These are phyloP conservation scores for Orbilia oligospora DNA, from an alignment of 2,329 filamentous ascomycete genomes.

Conservation along the genomic window DNA sequence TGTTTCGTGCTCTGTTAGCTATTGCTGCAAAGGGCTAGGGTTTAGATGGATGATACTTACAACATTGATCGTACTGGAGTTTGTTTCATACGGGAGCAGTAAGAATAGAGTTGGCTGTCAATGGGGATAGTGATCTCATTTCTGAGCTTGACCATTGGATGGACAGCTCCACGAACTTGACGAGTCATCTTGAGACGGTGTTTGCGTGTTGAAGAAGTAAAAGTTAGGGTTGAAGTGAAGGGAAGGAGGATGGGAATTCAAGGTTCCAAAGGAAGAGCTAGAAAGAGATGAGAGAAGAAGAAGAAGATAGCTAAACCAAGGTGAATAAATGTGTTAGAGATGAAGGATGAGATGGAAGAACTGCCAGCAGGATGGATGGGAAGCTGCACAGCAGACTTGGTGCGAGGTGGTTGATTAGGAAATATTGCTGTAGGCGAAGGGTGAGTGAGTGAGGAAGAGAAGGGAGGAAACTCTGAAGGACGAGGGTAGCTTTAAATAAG, in stretches of 20 bases:
- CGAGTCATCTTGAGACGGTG: slow-evolving; percentile 42
- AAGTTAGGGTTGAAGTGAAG: background rate
- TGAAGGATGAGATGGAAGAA: slow-evolving; percentile 10
- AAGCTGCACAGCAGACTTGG: slow-evolving; percentile 22
- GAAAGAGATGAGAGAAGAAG: background rate
- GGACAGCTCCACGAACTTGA: slow-evolving; percentile 11
- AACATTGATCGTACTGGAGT: slow-evolving; percentile 55
- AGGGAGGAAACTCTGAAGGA: background rate
- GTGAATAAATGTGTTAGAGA: slow-evolving; percentile 8
- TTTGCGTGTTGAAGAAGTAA: background rate
- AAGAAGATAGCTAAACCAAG: slow-evolving; percentile 9
- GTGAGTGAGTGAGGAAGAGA: slow-evolving; percentile 2
- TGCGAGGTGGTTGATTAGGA: slow-evolving; percentile 22
- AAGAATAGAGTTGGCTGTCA: slow-evolving; percentile 49
- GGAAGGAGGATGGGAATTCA: slow-evolving; percentile 19
- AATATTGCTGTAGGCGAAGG: background rate
- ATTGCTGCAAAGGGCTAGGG: background rate
- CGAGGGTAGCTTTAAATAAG: slow-evolving; percentile 33
- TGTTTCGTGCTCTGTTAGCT: slow-evolving; percentile 11
- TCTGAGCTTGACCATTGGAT: slow-evolving; percentile 4
- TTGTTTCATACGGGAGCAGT: slow-evolving; percentile 53
- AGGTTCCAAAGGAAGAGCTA: slow-evolving; percentile 8
- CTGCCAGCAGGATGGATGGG: slow-evolving; percentile 21
- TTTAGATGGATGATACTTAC: slow-evolving; percentile 31
- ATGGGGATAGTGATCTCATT: slow-evolving; percentile 38